These are phyloP conservation scores for Sporothrix schenckii DNA, from an alignment of 2,329 filamentous ascomycete genomes.

Conservation along the genomic window DNA sequence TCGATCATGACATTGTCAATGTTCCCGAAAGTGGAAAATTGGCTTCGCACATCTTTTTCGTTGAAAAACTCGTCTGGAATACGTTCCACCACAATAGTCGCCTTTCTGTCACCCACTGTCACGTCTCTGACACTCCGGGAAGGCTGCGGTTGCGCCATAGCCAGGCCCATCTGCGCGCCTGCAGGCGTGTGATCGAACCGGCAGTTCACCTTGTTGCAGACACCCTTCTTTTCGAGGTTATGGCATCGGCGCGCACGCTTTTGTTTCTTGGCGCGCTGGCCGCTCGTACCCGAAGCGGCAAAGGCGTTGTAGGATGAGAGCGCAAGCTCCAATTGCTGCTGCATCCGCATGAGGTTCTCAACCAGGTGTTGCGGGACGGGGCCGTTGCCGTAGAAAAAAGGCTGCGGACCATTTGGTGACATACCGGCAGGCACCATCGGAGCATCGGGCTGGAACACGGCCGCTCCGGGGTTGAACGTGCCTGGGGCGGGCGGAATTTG, in stretches of 20 bases:
- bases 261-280: conserved; percentile 33
- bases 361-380: conserved; percentile 55
- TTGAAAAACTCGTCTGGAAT: conserved; percentile 72
- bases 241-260: conserved; percentile 59
- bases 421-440: background rate
- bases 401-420: background rate
- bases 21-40: conserved; percentile 72
- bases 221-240: conserved; percentile 74
- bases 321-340: conserved; percentile 54
- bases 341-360: conserved; percentile 64
- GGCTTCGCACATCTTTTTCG: conserved; percentile 66
- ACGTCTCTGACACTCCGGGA: conserved; percentile 47
- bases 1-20: conserved; percentile 68
- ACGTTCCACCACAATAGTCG: conserved; percentile 73
- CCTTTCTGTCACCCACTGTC: conserved; percentile 64
- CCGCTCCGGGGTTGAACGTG: conserved; percentile 3
- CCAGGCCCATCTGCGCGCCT: background rate
- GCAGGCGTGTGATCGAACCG: conserved; percentile 62
- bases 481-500: background rate
- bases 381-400: conserved; percentile 1
- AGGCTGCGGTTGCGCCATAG: background rate
- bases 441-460: conserved; percentile 5
- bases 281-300: conserved; percentile 38
- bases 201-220: conserved; percentile 70
- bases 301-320: conserved; percentile 41